Percentiles rank a stretch among this genome's conserved stretches.
These are phyloP conservation scores for Stachybotrys chlorohalonatus DNA, from an alignment of 2,329 filamentous ascomycete genomes.

Conservation along the genomic window DNA sequence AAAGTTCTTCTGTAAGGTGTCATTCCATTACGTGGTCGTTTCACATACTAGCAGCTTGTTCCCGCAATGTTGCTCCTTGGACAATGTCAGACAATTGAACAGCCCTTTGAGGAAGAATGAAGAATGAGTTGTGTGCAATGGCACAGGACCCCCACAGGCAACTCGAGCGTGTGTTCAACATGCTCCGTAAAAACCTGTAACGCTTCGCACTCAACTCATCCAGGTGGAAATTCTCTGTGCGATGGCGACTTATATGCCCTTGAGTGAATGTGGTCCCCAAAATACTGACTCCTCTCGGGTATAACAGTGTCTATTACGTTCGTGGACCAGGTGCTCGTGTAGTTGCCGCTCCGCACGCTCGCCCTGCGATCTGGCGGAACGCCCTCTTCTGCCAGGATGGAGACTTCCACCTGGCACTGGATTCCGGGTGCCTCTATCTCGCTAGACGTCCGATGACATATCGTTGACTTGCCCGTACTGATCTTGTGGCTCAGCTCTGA, in stretches of 20 bases:
- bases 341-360: slow-evolving; percentile 9
- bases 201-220: not conserved
- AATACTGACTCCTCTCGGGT: slow-evolving; percentile 5
- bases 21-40: too few species aligned
- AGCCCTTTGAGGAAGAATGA: too few species aligned
- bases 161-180: too few species aligned
- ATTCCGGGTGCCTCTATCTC: slow-evolving; percentile 2
- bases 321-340: slow-evolving; percentile 8
- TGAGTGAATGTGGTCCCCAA: slow-evolving; percentile 6
- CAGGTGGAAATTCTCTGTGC: not conserved
- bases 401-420: slow-evolving; percentile 8
- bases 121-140: too few species aligned
- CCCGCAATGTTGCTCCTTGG: too few species aligned
- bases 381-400: slow-evolving; percentile 2
- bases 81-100: too few species aligned
- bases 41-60: too few species aligned
- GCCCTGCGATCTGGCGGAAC: not conserved
- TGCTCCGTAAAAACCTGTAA: not conserved
- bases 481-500: slow-evolving; percentile 5
- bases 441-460: not conserved
- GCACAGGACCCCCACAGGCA: too few species aligned
- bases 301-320: not conserved
- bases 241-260: not conserved
- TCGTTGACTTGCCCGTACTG: not conserved
- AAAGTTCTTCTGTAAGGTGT: too few species aligned